Base-by-base conservation (phyloP, 1,284 basidiomycete species). In the Rhodotorula glutinis region DNA sequence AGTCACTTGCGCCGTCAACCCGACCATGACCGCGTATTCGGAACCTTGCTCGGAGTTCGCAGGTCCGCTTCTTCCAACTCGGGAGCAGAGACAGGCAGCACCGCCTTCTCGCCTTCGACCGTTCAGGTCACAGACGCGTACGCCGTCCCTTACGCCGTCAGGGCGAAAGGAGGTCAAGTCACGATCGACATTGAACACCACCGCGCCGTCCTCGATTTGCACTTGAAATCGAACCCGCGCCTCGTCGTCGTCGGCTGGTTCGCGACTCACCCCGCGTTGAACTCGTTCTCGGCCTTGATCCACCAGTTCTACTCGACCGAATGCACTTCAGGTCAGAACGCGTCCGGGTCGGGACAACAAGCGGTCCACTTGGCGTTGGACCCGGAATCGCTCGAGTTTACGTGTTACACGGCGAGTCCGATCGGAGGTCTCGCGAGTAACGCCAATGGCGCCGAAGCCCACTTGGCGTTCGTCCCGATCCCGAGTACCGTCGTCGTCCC, bases 221-320 rank as follows among this genome's bases (percentile, higher is more conserved):
- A 90, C 77, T 86, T 88, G 76, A 89, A 87, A 76, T 89, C 91
- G 19, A 87, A 87, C 76, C 87, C 90, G 21, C 89, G 89, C 76
- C 91, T 94, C 77, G 85, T 87, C 60, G 92, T 94, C 71, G 89
- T 94, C 53, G 92, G 92, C 70, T 95, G 92, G 92, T 91, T 75
- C 67, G 86, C 82, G 51, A 17, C 29, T 10, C 25, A n/a, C 38
- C 38, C 89, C 5, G 87, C 89, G 71, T 85, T 98, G 67, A 95
- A 96, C 82, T 91, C 91, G 21, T 95, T 95, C 83, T 95, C 93
- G 53, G 93, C 96, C 27, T 85, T 99, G 72, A 96, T 99, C 77
- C 96, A 98, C 84, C 94, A 97, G 81, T 97, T 97, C 81, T 98
- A 96, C 81, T 87, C 91, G 49, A 87, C 90, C 83, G 92, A 98